Conservation (phyloP, 202 grass and related monocot species). For the Bolboschoenoplectus hybrid region DNA sequence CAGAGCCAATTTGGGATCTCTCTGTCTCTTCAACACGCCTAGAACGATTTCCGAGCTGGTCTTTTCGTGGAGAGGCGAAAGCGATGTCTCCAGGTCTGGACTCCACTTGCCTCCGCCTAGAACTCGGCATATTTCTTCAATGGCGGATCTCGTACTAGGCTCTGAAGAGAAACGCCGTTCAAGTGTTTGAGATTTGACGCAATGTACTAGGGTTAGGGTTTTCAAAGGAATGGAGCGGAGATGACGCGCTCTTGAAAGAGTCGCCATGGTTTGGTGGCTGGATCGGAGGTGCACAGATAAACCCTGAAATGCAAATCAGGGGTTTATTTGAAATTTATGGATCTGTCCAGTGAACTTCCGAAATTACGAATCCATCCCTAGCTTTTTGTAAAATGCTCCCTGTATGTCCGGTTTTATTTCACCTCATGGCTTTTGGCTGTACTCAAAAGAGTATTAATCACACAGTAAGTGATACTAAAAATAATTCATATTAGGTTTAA, state of each 20-base stretch:
- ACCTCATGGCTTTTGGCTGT: too few species aligned
- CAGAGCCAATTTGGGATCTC: conserved; percentile 56
- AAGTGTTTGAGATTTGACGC: neutral
- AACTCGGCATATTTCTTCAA: conserved; percentile 35
- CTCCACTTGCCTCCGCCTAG: conserved; percentile 48
- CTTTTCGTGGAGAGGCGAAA: conserved; percentile 46
- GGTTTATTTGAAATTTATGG: too few species aligned
- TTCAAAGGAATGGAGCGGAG: neutral
- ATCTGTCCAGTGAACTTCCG: too few species aligned
- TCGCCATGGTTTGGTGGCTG: conserved; percentile 19
- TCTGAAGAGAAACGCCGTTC: conserved; percentile 32
- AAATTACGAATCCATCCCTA: too few species aligned
- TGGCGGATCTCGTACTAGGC: conserved; percentile 18
- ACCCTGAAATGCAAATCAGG: neutral
- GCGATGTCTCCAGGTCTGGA: conserved; percentile 48
- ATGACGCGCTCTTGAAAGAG: conserved; percentile 13
- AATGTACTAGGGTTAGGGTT: conserved; percentile 30
- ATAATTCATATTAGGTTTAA: too few species aligned
- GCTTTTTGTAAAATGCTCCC: too few species aligned
- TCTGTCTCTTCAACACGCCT: conserved; percentile 59
- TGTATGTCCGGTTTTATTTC: neutral
- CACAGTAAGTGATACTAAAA: too few species aligned
- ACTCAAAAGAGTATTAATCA: too few species aligned
- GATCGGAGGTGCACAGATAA: neutral
- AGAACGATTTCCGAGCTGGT: conserved; percentile 45